Evolutionary conservation across 2,329 filamentous ascomycete species (phyloP), one percentile per base, ranked within the genome.

Genomic region (Sordariomycetes sp.): DNA sequence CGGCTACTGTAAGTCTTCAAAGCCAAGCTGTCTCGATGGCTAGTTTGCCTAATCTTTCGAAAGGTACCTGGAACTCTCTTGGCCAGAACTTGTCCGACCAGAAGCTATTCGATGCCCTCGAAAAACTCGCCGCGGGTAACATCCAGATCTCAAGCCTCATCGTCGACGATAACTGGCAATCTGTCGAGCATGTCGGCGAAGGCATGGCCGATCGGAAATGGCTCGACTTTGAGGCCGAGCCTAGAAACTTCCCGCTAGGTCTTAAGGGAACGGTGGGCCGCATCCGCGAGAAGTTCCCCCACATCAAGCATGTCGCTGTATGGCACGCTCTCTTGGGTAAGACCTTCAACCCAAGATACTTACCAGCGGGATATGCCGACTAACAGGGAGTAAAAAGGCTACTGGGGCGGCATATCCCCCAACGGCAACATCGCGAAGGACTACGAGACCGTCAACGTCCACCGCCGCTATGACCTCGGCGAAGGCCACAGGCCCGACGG

Each of bases 131-230:
- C 4, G 74, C 82, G 34, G 79, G 87, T 58, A 80, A 85, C 1
- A 89, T 99, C 65, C 84, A 86, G 50, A 78, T 97, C 52, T 85
- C 84, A 0, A 95, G 85, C 64, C 76, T 99, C 2, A 96, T 97
- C 60, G 95, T 99, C 61, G 94, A 99, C 64, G 94, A 99, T 66
- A 95, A 95, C 64, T 99, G 94, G 94, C 91, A 96, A 69, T 82
- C 86, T 10, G 77, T 95, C 53, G 82, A 80, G 61, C 71, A 76
- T 34, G 63, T 66, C 25, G 76, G 76, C 0, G 65, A 74, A 4
- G 73, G 75, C 20, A 77, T 81, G 61, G 82, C 79, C 60, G 76
- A 80, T 54, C 71, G 79, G 58, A 79, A 84, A 28, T 95, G 88
- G 90, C 80, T 81, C 10, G 81, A 86, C 8, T 97, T 99, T 61